Percentiles rank a stretch among this genome's conserved stretches.
Conservation (phyloP, 768 basidiomycete species). For the Phlegmacium glaucopus region DNA sequence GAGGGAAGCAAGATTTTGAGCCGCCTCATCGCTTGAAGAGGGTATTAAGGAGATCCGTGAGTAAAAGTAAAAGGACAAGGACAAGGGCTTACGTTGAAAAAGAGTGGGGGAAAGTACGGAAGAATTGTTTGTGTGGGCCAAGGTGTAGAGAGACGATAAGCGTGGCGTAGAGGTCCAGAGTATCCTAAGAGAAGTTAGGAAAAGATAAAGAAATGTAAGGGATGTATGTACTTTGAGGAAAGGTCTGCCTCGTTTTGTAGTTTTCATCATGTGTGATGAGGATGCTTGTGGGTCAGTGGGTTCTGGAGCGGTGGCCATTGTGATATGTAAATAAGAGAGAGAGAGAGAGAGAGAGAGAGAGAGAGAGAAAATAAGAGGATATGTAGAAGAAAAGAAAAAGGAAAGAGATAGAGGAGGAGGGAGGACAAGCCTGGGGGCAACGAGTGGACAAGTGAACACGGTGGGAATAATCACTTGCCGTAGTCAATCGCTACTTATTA, state of each 20-base stretch:
- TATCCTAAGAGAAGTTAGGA: slow-evolving; percentile 59
- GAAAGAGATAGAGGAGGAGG: slow-evolving; percentile 24
- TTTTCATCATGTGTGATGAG: slow-evolving; percentile 98
- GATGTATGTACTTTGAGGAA: slow-evolving; percentile 72
- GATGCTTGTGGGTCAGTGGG: slow-evolving; percentile 46
- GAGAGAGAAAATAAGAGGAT: slow-evolving; percentile 52
- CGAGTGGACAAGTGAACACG: no score
- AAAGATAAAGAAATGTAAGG: slow-evolving; percentile 8
- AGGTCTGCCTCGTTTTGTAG: slow-evolving; percentile 91
- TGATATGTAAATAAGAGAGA: slow-evolving; percentile 21
- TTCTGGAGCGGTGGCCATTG: slow-evolving; percentile 39
- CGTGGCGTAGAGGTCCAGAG: slow-evolving; percentile 96
- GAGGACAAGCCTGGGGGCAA: no score
- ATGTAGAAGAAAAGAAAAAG: slow-evolving; percentile 26
- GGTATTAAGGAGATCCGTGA: slow-evolving; percentile 9
- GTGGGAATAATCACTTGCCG: slow-evolving; percentile 38
- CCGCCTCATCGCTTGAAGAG: slow-evolving; percentile 84
- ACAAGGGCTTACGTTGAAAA: slow-evolving; percentile 81
- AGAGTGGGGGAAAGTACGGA: slow-evolving; percentile 90
- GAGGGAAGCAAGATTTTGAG: slow-evolving; percentile 86
- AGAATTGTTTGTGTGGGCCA: slow-evolving; percentile 90
- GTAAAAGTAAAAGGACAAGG: slow-evolving; percentile 8
- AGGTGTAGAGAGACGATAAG: slow-evolving; percentile 92
- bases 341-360: slow-evolving; percentile 32
- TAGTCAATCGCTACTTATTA: slow-evolving; percentile 35